phyloP scores from a whole-genome alignment of 1,139 yeast species.

The Protomyces macrosporus region DNA sequence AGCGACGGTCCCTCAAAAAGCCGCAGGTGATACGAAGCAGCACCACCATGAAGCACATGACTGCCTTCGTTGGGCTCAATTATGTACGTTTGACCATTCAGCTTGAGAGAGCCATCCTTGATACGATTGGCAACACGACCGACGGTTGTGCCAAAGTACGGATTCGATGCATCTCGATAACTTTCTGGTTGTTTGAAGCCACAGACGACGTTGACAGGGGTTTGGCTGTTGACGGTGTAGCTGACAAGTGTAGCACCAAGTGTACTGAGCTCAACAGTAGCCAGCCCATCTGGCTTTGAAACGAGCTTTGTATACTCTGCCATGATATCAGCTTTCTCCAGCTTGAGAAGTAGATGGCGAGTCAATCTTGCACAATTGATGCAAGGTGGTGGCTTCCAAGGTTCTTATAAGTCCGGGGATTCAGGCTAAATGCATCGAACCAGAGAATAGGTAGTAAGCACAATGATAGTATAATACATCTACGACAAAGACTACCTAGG shows the following conservation, averaged over 20 bases:
- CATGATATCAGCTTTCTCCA: neutral
- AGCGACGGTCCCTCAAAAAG: constrained; percentile 33
- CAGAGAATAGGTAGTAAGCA: too few species aligned
- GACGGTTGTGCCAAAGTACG: constrained; percentile 33
- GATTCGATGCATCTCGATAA: constrained; percentile 5
- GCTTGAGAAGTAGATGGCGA: neutral
- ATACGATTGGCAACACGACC: constrained; percentile 65
- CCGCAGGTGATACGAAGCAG: constrained; percentile 50
- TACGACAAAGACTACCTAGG: too few species aligned
- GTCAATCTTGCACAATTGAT: neutral
- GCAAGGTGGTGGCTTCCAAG: too few species aligned
- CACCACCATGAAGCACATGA: constrained; percentile 52
- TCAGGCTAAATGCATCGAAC: too few species aligned
- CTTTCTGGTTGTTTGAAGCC: neutral
- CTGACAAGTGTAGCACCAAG: neutral
- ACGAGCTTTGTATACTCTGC: neutral
- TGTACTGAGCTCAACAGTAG: neutral
- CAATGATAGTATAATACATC: too few species aligned
- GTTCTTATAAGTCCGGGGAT: too few species aligned
- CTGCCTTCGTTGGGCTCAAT: constrained; percentile 46
- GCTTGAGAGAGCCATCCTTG: constrained; percentile 44
- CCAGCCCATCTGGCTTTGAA: neutral
- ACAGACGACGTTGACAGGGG: neutral
- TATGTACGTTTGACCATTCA: constrained; percentile 44
- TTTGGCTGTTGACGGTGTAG: neutral